These are phyloP conservation scores for Candolleomyces efflorescens DNA, from an alignment of 768 basidiomycete genomes.

Conservation along the genomic window DNA sequence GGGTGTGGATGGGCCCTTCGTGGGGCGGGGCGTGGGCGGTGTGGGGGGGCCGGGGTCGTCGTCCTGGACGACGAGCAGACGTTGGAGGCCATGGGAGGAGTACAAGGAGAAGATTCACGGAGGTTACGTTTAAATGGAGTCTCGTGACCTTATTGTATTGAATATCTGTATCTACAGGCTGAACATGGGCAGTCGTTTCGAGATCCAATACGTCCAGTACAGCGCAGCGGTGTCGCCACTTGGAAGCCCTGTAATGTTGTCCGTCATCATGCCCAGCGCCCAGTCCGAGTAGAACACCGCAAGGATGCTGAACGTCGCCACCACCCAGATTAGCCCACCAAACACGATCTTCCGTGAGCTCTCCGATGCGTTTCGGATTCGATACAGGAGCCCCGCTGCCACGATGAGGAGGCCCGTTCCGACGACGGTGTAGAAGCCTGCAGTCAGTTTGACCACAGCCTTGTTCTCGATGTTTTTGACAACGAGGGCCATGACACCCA, in stretches of 20 bases:
- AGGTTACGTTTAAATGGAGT: not conserved
- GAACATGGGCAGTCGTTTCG: slow-evolving; percentile 12
- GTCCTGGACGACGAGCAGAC: not conserved
- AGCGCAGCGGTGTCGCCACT: slow-evolving; percentile 10
- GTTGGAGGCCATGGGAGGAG: slow-evolving; percentile 15
- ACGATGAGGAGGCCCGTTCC: slow-evolving; percentile 3
- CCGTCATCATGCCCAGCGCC: slow-evolving; percentile 13
- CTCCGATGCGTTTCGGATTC: not conserved
- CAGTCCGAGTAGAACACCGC: slow-evolving; percentile 15
- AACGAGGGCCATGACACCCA: slow-evolving; percentile 26
- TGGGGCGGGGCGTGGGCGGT: not conserved
- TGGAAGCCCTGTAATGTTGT: slow-evolving; percentile 13
- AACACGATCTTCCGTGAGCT: not conserved
- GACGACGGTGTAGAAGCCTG: slow-evolving; percentile 10
- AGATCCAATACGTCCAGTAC: slow-evolving; percentile 12
- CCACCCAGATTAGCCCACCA: slow-evolving; percentile 5
- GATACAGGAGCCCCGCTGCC: not conserved
- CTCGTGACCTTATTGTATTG: not conserved
- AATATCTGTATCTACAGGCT: slow-evolving; percentile 1
- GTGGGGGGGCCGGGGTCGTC: not conserved
- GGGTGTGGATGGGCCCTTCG: not conserved
- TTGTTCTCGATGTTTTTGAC: slow-evolving; percentile 13
- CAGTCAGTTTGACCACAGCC: slow-evolving; percentile 4
- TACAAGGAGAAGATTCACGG: too few species aligned
- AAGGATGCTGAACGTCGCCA: slow-evolving; percentile 10